Base-by-base conservation (phyloP, 2,329 filamentous ascomycete genomes). In the Aspergillus viridinutans region DNA sequence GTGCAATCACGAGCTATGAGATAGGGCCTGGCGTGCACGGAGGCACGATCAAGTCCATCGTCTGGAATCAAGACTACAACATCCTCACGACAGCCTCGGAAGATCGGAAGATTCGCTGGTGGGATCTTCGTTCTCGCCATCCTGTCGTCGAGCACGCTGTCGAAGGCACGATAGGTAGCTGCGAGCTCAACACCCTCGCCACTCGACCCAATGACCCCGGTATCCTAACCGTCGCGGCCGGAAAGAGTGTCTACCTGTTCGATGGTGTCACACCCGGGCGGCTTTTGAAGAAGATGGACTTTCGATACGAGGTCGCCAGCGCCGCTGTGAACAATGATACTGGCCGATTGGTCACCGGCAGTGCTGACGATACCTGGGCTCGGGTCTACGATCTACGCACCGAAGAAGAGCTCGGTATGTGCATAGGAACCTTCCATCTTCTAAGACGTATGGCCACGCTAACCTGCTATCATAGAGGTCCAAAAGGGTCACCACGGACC, bases 401-500 rank as follows among this genome's bases (percentile, higher is more conserved):
- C 51, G 89, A 89, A 65, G 82, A 84, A 63, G 92, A 96, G 73
- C 78, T 97, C 47, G 86, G 86, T 88, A 77, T 49, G 60, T 53
- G 54, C 25, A 20, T 23, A 9, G 10, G 32, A 9, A 26, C 21
- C 10, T 52, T 55, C 49, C 17, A 38, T 12, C 23, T 4, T 54
- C 47, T 14, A 26, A 25, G 23, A 10, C 20, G 5, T 47, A 12
- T 47, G 43, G 21, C 23, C 43, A 47, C 5, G 21, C 43, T 47
- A 47, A 47, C 43, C 10, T 12, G 21, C 3, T 17, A 21, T 14
- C 21, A 20, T 60, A 88, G 94, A 97, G 72, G 88, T 93, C 12
- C 90, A 96, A 78, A 97, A 97, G 76, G 94, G 94, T 25, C 94
- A 99, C 66, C 94, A 99, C 69, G 94, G 94, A 1, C 93, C 93